Conservation (phyloP, 2,329 filamentous ascomycete species). For the Verticillium klebahnii region DNA sequence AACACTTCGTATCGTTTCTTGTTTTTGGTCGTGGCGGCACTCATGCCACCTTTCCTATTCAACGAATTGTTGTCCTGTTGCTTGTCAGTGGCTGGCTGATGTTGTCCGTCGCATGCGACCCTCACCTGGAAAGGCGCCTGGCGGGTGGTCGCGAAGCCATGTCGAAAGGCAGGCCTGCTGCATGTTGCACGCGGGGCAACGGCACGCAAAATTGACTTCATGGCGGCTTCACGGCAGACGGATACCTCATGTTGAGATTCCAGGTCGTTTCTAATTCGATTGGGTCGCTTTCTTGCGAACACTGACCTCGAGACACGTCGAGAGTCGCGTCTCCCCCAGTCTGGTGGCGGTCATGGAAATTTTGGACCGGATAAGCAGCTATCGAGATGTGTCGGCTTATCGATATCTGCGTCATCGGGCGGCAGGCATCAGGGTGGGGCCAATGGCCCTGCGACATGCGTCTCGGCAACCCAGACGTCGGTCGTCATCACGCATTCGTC, state of each 20-base stretch:
- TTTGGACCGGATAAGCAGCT: slow-evolving; percentile 10
- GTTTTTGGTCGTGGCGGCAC: neutral
- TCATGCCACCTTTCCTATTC: neutral
- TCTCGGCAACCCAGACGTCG: slow-evolving; percentile 7
- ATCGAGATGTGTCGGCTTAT: slow-evolving; percentile 1
- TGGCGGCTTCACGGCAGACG: slow-evolving; percentile 5
- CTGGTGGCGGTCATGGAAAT: slow-evolving; percentile 4
- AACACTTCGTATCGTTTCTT: slow-evolving; percentile 10
- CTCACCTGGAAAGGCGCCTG: slow-evolving; percentile 8
- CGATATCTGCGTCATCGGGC: neutral
- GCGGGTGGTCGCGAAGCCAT: slow-evolving; percentile 11
- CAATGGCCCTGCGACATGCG: slow-evolving; percentile 1
- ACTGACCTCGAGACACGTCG: neutral
- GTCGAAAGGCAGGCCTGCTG: slow-evolving; percentile 3
- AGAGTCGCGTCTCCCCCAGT: neutral
- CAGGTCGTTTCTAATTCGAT: neutral
- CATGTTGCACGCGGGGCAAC: slow-evolving; percentile 4
- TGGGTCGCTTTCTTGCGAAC: slow-evolving; percentile 1
- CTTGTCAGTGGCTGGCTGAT: neutral
- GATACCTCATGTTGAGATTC: slow-evolving; percentile 5
- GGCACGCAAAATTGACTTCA: slow-evolving; percentile 9
- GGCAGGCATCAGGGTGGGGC: neutral
- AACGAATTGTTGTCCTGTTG: neutral
- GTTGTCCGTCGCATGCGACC: too few relatives aligned
- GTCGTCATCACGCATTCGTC: slow-evolving; percentile 12